Base-by-base conservation (phyloP, 176 grass and related monocot genomes). In the Neostapfia colusana region DNA sequence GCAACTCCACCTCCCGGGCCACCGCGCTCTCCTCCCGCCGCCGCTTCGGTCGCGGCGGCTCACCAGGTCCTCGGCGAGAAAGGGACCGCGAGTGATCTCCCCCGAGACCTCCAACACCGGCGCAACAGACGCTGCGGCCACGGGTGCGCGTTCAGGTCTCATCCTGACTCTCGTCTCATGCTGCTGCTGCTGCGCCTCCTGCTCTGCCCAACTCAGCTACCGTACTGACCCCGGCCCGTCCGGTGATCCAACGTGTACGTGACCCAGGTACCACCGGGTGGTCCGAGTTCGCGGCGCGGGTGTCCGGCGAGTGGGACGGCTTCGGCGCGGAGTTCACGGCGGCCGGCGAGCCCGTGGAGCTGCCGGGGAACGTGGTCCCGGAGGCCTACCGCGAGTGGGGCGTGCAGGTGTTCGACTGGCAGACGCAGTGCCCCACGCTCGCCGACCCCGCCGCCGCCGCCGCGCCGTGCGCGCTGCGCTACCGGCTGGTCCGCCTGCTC, bases 251-350 rank as follows among this genome's bases (percentile, higher is more conserved):
- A n/a, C n/a, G n/a, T n/a, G n/a, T 3, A 45, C 1, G 10, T 45
- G 9, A 11, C 43, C 7, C 43, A 45, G 43, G 3, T 13, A 8
- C 2, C 4, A 3, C 0, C 18, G 50, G 35, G 20, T 94, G 95
- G 95, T 80, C 46, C 0, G 89, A 63, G 63, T 98, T 98, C 79
- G 91, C 91, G 4, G 69, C 75, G 79, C 74, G 77, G 16, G 91
- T 98, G 59, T 94, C 95, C 17, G 95, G 91, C 16, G 91, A 98
- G 81, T 98, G 95, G 95, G 95, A 94, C 67, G 95, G 95, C 70
- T 94, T 75, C 83, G 87, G 85, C 18, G 95, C 89, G 6, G 95
- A 98, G 10, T 98, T 98, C 89, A 94, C 89, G 0, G 42, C 79
- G 10, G 48, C 67, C 12, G 95, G 95, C 10, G 90, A 81, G 0